Conservation (phyloP, 192 early-diverging fungal genomes). For the Rhizophagus clarus region DNA sequence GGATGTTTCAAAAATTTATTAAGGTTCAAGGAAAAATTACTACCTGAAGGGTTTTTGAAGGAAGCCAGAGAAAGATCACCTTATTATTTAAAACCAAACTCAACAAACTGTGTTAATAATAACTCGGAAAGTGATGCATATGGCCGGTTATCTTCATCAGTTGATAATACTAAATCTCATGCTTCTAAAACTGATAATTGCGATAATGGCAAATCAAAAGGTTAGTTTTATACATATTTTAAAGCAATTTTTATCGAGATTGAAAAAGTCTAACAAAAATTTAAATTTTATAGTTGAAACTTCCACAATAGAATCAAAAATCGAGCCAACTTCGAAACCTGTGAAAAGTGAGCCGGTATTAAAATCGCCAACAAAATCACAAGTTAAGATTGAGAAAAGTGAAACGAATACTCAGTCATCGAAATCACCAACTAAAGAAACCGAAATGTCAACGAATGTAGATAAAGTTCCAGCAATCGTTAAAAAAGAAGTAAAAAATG, state of each 20-base stretch:
- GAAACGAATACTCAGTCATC: not conserved
- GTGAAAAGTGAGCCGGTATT: not conserved
- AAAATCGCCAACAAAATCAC: not conserved
- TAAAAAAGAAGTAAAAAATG: not conserved
- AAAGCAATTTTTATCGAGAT: not conserved
- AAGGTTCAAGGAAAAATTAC: slow-evolving; percentile 38
- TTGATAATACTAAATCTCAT: not conserved
- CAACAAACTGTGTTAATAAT: not conserved
- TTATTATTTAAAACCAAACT: not conserved
- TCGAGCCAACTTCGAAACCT: not conserved
- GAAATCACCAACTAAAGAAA: not conserved
- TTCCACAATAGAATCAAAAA: not conserved
- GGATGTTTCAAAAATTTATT: slow-evolving; percentile 57
- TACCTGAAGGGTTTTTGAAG: slow-evolving; percentile 42
- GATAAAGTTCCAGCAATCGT: not conserved
- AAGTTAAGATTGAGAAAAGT: not conserved
- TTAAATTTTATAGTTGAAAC: not conserved
- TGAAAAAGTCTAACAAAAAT: not conserved
- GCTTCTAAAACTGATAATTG: not conserved
- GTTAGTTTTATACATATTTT: not conserved
- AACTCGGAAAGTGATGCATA: not conserved
- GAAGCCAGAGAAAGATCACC: slow-evolving; percentile 31
- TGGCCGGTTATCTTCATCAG: not conserved
- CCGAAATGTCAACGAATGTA: not conserved
- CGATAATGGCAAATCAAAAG: not conserved